Base-by-base conservation (phyloP, 495 filamentous ascomycete species). In the Bombardia bombarda region DNA sequence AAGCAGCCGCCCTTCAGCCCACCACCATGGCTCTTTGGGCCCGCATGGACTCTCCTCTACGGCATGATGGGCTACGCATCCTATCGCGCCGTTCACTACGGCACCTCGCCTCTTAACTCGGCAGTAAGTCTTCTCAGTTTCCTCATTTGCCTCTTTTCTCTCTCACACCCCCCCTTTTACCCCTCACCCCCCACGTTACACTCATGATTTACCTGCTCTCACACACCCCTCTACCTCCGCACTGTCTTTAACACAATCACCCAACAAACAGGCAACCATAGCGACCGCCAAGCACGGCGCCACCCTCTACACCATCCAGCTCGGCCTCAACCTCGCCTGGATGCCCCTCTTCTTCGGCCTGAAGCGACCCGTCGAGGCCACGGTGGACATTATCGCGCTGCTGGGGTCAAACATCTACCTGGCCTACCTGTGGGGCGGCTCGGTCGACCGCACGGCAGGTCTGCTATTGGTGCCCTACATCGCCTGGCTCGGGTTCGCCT, bases 341-440 rank as follows among this genome's bases (percentile, higher is more conserved):
- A 95, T 92, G 87, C 90, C 90, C 1, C 74, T 95, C 7, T 97
- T 96, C 73, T 95, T 94, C 57, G 72, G 74, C 1, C 50, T 83
- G 24, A 74, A 78, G 30, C 73, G 77, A 19, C 86, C 87, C 3
- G 73, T 80, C 43, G 75, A 79, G 56, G 89, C 88, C 1, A 74
- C 88, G 7, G 75, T 72, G 4, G 85, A 96, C 65, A 81, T 93
- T 37, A 66, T 84, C 2, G 73, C 81, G 1, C 66, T 96, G 9
- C 73, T 78, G 1, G 86, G 80, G 1, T 67, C 80, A 4, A 82
- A 82, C 14, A 76, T 71, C 0, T 84, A 84, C 43, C 50, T 96
- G 38, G 73, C 84, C 12, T 82, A 80, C 47, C 60, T 84, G 26
- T 95, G 84, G 79, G 79, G 81, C 32, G 63, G 77, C 36, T 23